Percentiles rank a stretch among this genome's conserved stretches.
These are phyloP conservation scores for Recurvomyces mirabilis DNA, from an alignment of 495 filamentous ascomycete genomes.

Conservation along the genomic window DNA sequence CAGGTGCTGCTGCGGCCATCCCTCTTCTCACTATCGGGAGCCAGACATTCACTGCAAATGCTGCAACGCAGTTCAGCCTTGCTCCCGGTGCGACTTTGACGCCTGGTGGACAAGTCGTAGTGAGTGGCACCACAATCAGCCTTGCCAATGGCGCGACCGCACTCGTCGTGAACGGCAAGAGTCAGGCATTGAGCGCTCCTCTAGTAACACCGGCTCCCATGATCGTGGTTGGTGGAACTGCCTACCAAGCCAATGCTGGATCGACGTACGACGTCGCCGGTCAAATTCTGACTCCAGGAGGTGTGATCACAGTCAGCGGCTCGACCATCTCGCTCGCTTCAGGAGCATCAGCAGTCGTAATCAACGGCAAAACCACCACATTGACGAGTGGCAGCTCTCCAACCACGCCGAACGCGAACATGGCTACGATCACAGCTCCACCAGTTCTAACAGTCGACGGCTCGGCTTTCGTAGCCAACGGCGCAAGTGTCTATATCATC, in stretches of 20 bases:
- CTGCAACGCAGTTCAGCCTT: constrained; percentile 29
- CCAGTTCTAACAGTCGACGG: constrained; percentile 12
- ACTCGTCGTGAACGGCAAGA: constrained; percentile 27
- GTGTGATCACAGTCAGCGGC: constrained; percentile 25
- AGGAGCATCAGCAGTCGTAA: constrained; percentile 22
- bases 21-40: constrained; percentile 27
- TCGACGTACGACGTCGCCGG: constrained; percentile 26
- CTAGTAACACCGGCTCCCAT: constrained; percentile 16
- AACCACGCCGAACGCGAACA: constrained; percentile 6
- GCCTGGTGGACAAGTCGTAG: constrained; percentile 24
- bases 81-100: constrained; percentile 23
- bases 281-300: constrained; percentile 27
- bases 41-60: constrained; percentile 26
- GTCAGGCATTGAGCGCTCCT: constrained; percentile 14
- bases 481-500: constrained; percentile 15
- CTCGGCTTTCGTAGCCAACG: constrained; percentile 10
- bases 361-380: constrained; percentile 25
- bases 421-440: constrained; percentile 14
- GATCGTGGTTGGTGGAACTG: constrained; percentile 14
- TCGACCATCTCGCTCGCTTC: constrained; percentile 25
- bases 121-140: constrained; percentile 22
- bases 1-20: constrained; percentile 13
- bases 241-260: constrained; percentile 26
- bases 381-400: constrained; percentile 3
- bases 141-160: constrained; percentile 17